A percentile compares a stretch with the other conserved stretches of the same genome.
These are phyloP conservation scores for Globomyces pollinis-pini DNA, from an alignment of 192 early-diverging fungal species.

Conservation along the genomic window DNA sequence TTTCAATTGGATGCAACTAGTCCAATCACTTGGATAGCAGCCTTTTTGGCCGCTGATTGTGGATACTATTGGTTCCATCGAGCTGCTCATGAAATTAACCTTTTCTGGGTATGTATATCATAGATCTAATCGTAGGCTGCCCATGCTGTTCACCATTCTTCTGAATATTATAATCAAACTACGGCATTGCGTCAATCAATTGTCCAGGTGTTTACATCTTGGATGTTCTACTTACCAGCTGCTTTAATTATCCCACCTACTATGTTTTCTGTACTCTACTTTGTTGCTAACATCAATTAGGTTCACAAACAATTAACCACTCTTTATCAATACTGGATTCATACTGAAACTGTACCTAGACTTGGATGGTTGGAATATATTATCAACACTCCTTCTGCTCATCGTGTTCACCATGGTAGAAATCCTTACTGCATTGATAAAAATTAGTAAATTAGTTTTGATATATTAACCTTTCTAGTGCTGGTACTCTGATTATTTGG, in stretches of 20 bases:
- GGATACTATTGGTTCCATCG: conserved; percentile 45
- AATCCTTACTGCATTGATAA: conserved; percentile 61
- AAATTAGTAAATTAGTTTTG: no score
- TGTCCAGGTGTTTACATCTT: conserved; percentile 42
- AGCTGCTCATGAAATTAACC: conserved; percentile 51
- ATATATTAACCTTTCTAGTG: no score
- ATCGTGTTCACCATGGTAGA: conserved; percentile 55
- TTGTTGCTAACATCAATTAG: no score
- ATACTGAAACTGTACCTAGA: conserved; percentile 40
- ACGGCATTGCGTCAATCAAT: conserved; percentile 48
- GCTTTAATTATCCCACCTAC: conserved; percentile 48
- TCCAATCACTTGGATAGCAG: conserved; percentile 40
- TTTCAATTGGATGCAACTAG: conserved; percentile 32
- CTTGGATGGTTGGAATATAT: conserved; percentile 52
- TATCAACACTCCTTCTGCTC: conserved; percentile 53
- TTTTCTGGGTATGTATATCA: no score
- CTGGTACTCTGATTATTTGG: conserved; percentile 56
- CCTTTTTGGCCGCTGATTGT: conserved; percentile 46
- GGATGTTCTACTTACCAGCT: conserved; percentile 45
- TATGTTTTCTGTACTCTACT: conserved; percentile 40
- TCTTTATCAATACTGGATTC: conserved; percentile 42
- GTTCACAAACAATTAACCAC: conserved; percentile 47
- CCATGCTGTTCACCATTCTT: conserved; percentile 42
- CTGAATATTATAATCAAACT: conserved; percentile 49
- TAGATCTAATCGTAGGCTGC: no score